Base-by-base conservation (phyloP, 73 alveolate species). In the Symbiodinium natans region DNA sequence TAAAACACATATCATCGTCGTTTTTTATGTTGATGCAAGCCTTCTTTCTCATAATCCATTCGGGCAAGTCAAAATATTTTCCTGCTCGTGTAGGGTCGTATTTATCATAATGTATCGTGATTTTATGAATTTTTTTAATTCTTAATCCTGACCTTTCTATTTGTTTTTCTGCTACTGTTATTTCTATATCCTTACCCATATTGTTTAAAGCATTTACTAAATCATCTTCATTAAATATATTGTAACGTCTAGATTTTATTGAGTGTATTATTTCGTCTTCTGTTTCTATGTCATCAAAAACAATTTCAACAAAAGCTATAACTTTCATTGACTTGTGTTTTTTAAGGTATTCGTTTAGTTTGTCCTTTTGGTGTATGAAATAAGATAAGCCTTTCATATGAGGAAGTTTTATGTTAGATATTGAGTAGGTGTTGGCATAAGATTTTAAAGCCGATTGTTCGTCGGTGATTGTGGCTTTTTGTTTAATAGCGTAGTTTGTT, bases 1-100 rank as follows among this genome's bases (percentile, higher is more conserved):
- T 82, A 40, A 82, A 82, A 39, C 89, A 82, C 63, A 36, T 36
- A 17, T 82, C 59, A 41, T 82, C 89, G 38, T 82, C 59, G 63
- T 82, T 82, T 82, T 82, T 33, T 0, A 82, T 82, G 89, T 82
- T 82, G 89, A 82, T 82, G 38, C 89, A 82, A 29, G 89, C 89
- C 23, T 75, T 75, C 52, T 75, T 75, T 13, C 86, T 75, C 46
- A 29, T 34, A 75, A 75, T 40, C 86, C 89, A 82, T 39, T 82
- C 43, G 29, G 89, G 89, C 2, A 82, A 82, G 10, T 39, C 63
- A 38, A 82, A 23, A 39, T 34, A 82, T 40, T 33, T 36, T 25
- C 89, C 89, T 82, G 59, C 89, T 25, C 89, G 29, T 9, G 89
- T 82, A 34, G 89, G 89, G 43, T 82, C 43, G 59, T 36, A 82